A percentile compares a stretch with the other conserved stretches of the same genome.
Evolutionary conservation across 163 green algal genomes (phyloP).

Genomic region (Scenedesmus sp.): DNA sequence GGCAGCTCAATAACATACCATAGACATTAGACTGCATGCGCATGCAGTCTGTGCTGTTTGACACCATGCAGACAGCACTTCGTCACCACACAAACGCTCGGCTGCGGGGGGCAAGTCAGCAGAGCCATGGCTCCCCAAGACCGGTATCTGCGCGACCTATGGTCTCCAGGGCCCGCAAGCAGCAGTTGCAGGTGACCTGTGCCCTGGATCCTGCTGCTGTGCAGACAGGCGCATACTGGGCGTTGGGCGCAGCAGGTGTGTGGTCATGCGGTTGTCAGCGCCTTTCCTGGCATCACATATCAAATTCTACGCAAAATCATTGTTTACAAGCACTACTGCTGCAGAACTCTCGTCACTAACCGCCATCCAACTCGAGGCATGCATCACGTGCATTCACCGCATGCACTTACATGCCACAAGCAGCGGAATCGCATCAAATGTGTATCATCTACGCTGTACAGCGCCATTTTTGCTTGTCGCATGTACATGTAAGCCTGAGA

Average conservation of each 20-base stretch:
- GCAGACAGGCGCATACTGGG: constrained; percentile 36
- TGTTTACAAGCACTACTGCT: background rate
- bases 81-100: constrained; percentile 19
- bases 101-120: background rate
- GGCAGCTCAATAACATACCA: background rate
- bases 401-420: background rate
- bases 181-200: background rate
- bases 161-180: background rate
- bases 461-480: no score
- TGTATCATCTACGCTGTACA: background rate
- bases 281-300: background rate
- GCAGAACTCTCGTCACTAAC: background rate
- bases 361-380: background rate
- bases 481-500: no score
- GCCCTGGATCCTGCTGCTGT: constrained; percentile 14
- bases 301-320: background rate
- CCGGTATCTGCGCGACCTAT: background rate
- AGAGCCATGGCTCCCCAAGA: background rate
- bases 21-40: background rate
- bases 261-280: no score
- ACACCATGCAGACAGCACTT: constrained; percentile 26
- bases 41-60: background rate
- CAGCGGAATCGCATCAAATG: background rate
- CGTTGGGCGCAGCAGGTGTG: background rate
- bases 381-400: background rate